A percentile compares a stretch with the other conserved stretches of the same genome.
Conservation (phyloP, 2,329 filamentous ascomycete genomes). For the Lecanicillium sp. region DNA sequence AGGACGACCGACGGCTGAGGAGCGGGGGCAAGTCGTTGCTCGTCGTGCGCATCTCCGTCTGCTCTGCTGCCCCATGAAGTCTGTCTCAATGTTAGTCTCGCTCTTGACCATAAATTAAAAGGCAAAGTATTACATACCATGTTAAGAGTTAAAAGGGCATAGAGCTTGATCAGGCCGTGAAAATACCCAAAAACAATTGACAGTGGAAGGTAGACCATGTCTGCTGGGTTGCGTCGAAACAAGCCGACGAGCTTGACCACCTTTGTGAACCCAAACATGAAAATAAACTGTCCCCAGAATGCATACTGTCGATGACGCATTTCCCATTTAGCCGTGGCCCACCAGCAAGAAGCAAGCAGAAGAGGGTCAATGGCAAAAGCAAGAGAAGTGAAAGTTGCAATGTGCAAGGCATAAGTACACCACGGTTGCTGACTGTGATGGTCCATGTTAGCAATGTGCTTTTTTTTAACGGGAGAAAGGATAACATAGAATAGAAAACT, state of each 20-base stretch:
- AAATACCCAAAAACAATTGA: slow-evolving; percentile 89
- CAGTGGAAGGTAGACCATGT: slow-evolving; percentile 72
- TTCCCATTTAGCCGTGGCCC: slow-evolving; percentile 57
- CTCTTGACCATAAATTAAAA: slow-evolving; percentile 1
- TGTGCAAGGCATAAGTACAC: slow-evolving; percentile 87
- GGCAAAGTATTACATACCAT: slow-evolving; percentile 52
- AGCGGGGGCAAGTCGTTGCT: slow-evolving; percentile 52
- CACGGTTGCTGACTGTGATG: slow-evolving; percentile 70
- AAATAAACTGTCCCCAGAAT: slow-evolving; percentile 56
- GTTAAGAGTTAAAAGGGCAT: slow-evolving; percentile 73
- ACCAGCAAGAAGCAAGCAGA: slow-evolving; percentile 60
- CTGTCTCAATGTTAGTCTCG: slow-evolving; percentile 34
- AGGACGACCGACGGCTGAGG: slow-evolving; percentile 33
- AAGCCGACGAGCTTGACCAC: slow-evolving; percentile 84
- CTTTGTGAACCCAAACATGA: slow-evolving; percentile 79
- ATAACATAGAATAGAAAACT: too few relatives aligned
- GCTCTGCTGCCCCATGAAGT: slow-evolving; percentile 94
- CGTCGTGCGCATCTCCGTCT: slow-evolving; percentile 80
- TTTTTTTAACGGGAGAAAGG: too few relatives aligned
- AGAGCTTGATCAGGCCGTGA: slow-evolving; percentile 86
- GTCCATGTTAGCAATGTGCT: slow-evolving; percentile 6
- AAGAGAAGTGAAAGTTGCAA: slow-evolving; percentile 86
- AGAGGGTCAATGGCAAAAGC: slow-evolving; percentile 72
- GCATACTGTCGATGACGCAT: slow-evolving; percentile 40
- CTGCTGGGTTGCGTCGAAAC: slow-evolving; percentile 74